Evolutionary conservation across 768 basidiomycete genomes (phyloP), one percentile per base, ranked within the genome.

Genomic region (Pilatotrama ljubarskyi): DNA sequence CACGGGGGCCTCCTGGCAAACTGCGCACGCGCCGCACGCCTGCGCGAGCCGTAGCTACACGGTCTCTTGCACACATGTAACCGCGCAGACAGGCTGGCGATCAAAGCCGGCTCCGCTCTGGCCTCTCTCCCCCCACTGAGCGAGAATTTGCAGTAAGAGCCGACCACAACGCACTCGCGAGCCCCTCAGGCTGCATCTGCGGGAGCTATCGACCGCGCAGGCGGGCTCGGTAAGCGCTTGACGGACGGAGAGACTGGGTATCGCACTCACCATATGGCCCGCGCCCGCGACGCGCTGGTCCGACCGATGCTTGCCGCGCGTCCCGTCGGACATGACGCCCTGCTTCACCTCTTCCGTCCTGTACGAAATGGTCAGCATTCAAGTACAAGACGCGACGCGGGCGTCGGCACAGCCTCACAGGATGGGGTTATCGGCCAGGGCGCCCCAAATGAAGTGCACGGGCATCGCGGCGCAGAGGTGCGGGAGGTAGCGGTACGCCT

Each of bases 401-500:
- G n/a, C n/a, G n/a, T n/a, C 6, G 5, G 15, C 22, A 24, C 26
- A 26, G 25, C 17, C 36, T 15, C 9, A 51, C 35, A 61, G 29
- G 17, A 24, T 32, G 5, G 32, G 37, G 35, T 66, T 32, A 32
- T 32, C 76, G 40, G 62, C 80, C 78, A 79, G 43, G 0, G 69
- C 76, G 18, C 81, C 82, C 58, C 78, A 82, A 36, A 82, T 76
- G 32, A 82, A 58, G 60, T 84, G 82, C 1, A 77, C 73, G 0
- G 78, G 79, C 5, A 76, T 46, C 3, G 68, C 70, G 47, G 69
- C 65, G 18, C 75, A 75, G 22, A 77, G 61, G 11, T 62, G 40
- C 2, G 62, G 52, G 11, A 82, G 67, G 20, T 75, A 64, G 24
- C 69, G 52, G 57, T 78, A 81, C 0, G 73, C 70, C 3, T 76